Percentiles rank a stretch among this genome's conserved stretches.
These are phyloP conservation scores for Wickerhamiella kurtzmanii DNA, from an alignment of 805 yeast species.

Conservation along the genomic window DNA sequence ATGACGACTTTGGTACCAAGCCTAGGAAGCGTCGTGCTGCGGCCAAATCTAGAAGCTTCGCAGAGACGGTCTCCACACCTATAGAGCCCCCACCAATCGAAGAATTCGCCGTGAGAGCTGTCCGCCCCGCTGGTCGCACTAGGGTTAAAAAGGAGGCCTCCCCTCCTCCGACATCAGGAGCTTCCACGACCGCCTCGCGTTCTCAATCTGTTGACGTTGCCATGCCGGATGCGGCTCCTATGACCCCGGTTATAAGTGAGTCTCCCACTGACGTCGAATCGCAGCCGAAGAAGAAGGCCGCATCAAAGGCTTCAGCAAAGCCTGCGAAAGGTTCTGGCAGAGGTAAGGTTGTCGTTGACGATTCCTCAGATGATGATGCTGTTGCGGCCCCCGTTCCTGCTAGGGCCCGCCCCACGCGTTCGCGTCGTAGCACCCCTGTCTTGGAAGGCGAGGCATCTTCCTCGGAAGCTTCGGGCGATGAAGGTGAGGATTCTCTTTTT, in stretches of 20 bases:
- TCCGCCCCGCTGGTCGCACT: not conserved
- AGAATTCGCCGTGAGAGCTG: constrained; percentile 8
- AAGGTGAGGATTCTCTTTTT: constrained; percentile 5
- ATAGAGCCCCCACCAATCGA: constrained; percentile 18
- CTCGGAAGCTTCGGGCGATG: not conserved
- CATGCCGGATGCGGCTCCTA: constrained; percentile 1
- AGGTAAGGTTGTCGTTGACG: constrained; percentile 1
- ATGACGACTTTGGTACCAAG: constrained; percentile 20
- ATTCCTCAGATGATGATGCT: constrained; percentile 7
- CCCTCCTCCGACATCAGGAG: constrained; percentile 1
- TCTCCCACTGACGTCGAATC: constrained; percentile 7
- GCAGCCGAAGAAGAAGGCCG: constrained; percentile 19
- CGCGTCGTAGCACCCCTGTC: constrained; percentile 3
- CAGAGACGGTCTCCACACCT: constrained; percentile 6
- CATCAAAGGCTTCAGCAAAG: constrained; percentile 20
- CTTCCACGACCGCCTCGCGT: constrained; percentile 1
- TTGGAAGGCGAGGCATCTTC: not conserved
- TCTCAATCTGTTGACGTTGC: not conserved
- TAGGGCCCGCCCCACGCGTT: not conserved
- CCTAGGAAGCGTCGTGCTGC: constrained; percentile 20
- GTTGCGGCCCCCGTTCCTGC: constrained; percentile 8
- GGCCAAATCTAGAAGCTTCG: constrained; percentile 9
- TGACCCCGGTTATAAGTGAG: constrained; percentile 2
- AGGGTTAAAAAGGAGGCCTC: constrained; percentile 10
- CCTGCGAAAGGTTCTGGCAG: no score